Evolutionary conservation across 148 eudicot genomes (phyloP), one percentile per base, ranked within the genome.

Genomic region (Cornus kousa): DNA sequence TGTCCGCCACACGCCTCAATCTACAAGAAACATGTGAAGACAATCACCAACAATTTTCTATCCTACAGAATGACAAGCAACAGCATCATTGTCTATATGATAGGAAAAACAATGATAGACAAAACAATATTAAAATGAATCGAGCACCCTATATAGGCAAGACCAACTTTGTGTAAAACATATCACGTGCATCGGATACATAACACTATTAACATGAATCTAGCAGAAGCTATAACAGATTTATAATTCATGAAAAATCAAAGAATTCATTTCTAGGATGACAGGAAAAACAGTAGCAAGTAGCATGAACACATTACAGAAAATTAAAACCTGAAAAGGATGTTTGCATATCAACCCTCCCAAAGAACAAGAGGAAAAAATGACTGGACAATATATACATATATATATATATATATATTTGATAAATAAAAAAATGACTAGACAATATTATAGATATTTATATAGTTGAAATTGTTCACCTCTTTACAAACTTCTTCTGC

Each of bases 1-100:
- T 90, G 84, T 59, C 98, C 97, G 48, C 99, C 98, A 74, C 64
- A 60, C 64, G 88, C 84, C 88, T 97, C 95, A 74, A 94, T 91
- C 99, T 97, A 88, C 79, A 82, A 85, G 57, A 75, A 68, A 74
- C 48, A 64, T 35, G 53, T 12, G 23, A 46, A 40, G 12, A 71
- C 20, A 12, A 64, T 46, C 35, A 40, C 50, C 78, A 66, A 46
- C 46, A 5, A 76, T 46, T 46, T 66, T 28, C 62, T 33, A 76
- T 17, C 39, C 37, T 55, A 24, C 8, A 28, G 35, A 65, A 43
- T 9, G 7, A 22, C 71, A 35, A 24, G 31, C 33, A 43, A 43
- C 48, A 43, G 1, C 57, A 35, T 75, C 0, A 40, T n/a, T 64
- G 70, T 65, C 22, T 9, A 24, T 4, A 14, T 28, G 19, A 76